Evolutionary conservation across 768 basidiomycete species (phyloP).

Genomic region (Auricularia sp.): DNA sequence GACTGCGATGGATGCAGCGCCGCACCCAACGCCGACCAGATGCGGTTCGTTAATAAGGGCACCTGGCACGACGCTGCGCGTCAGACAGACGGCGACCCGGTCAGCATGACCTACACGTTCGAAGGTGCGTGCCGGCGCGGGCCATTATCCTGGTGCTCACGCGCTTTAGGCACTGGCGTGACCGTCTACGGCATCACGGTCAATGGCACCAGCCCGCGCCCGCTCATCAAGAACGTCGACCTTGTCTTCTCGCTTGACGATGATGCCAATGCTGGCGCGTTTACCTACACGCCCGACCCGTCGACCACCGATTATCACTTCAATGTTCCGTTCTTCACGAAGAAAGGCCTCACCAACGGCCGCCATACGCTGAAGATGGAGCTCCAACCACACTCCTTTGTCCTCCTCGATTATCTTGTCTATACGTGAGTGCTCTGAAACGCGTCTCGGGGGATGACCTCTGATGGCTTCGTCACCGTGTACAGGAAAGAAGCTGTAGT

Average conservation of each 20-base stretch:
- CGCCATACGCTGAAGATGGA: background rate
- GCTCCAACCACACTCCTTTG: background rate
- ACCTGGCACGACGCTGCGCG: background rate
- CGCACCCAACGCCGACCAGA: background rate
- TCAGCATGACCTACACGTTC: background rate
- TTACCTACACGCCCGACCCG: background rate
- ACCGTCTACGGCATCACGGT: background rate
- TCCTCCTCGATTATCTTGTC: background rate
- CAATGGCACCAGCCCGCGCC: background rate
- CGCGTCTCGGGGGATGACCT: background rate
- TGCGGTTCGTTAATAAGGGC: background rate
- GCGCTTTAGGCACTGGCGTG: background rate
- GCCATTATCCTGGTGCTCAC: background rate
- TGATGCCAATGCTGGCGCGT: background rate
- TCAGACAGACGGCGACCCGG: background rate
- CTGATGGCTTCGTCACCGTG: background rate
- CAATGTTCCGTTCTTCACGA: background rate
- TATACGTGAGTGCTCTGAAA: background rate
- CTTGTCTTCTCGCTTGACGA: background rate
- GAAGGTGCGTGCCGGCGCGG: background rate
- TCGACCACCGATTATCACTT: background rate
- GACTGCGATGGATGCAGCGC: background rate
- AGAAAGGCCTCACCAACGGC: background rate
- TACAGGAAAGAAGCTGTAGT: too few species aligned
- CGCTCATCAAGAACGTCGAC: background rate